phyloP scores from a whole-genome alignment of 768 basidiomycete genomes.

The Podaxis sp. region DNA sequence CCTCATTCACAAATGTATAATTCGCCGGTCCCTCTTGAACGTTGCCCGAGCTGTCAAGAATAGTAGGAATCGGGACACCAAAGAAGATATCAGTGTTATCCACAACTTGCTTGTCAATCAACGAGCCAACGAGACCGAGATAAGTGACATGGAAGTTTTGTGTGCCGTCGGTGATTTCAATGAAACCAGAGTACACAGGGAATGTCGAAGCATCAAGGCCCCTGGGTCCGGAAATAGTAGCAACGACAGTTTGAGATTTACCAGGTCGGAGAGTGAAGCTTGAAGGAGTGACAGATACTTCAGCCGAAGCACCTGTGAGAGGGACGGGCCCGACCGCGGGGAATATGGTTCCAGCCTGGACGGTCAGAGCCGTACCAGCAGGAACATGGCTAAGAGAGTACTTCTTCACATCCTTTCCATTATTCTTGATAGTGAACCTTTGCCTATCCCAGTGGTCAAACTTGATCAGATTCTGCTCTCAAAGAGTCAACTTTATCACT shows the following conservation, averaged over 20 bases:
- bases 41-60: conserved; percentile 39
- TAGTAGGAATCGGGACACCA: conserved; percentile 39
- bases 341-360: conserved; percentile 37
- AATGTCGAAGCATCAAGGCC: conserved; percentile 41
- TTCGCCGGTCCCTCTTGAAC: conserved; percentile 37
- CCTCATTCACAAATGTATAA: conserved; percentile 42
- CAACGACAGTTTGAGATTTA: conserved; percentile 34
- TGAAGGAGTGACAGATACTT: conserved; percentile 41
- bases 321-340: conserved; percentile 47
- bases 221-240: conserved; percentile 43
- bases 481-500: conserved; percentile 18
- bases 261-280: conserved; percentile 46
- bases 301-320: conserved; percentile 40
- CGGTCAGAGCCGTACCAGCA: conserved; percentile 54
- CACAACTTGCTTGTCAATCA: conserved; percentile 47
- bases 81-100: conserved; percentile 49
- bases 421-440: conserved; percentile 49
- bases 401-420: conserved; percentile 35
- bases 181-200: conserved; percentile 59
- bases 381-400: conserved; percentile 54
- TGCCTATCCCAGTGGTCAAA: conserved; percentile 29
- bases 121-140: conserved; percentile 37
- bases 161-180: conserved; percentile 37
- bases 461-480: conserved; percentile 8
- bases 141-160: conserved; percentile 43